Conservation (phyloP, 257 asterid genomes). For the Przewalskia tangutica region DNA sequence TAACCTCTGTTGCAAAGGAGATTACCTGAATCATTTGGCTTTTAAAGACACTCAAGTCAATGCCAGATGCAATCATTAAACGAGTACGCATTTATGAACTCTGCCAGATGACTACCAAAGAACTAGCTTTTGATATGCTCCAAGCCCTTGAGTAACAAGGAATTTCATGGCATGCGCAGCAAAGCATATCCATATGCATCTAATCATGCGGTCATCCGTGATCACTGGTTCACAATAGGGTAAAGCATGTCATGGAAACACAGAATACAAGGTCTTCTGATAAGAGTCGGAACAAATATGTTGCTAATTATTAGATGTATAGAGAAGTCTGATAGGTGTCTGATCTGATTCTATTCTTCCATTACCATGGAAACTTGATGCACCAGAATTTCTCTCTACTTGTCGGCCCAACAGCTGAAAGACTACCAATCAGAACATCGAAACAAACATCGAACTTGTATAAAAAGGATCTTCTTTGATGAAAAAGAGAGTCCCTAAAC, state of each 20-base stretch:
- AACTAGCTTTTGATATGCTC: constrained; percentile 14
- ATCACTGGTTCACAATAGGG: constrained; percentile 29
- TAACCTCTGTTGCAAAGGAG: not conserved
- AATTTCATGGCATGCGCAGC: constrained; percentile 49
- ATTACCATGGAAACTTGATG: not conserved
- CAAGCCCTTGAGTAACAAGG: constrained; percentile 22
- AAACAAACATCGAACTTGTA: not conserved
- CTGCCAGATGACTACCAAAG: not conserved
- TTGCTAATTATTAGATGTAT: not conserved
- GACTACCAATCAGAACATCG: not conserved
- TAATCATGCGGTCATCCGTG: constrained; percentile 31
- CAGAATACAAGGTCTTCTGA: not conserved
- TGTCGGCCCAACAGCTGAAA: not conserved
- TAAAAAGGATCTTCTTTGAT: not conserved
- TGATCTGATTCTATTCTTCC: not conserved
- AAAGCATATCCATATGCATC: constrained; percentile 50
- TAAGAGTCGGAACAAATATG: not conserved
- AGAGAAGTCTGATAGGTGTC: not conserved
- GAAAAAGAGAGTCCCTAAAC: not conserved
- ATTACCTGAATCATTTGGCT: not conserved
- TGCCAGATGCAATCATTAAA: not conserved
- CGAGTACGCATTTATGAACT: not conserved
- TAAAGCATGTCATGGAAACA: not conserved
- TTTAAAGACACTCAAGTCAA: constrained; percentile 1
- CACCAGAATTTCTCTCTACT: not conserved